Conservation (phyloP, 1,284 basidiomycete genomes). For the Microbotryum intermedium region DNA sequence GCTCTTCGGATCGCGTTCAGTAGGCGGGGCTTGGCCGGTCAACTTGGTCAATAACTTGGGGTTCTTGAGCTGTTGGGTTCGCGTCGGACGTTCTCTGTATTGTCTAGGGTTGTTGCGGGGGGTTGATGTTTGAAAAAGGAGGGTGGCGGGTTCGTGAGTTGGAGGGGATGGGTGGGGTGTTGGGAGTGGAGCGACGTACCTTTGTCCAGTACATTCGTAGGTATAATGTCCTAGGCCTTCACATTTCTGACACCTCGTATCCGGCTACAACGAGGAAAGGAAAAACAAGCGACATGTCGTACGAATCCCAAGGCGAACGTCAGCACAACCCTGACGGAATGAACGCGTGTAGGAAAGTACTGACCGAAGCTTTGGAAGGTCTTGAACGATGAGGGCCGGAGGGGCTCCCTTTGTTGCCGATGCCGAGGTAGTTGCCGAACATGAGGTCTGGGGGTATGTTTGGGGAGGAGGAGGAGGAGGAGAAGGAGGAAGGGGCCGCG, state of each 20-base stretch:
- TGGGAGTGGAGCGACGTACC: neutral
- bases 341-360: neutral
- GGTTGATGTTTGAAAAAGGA: too few relatives aligned
- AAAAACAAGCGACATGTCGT: neutral
- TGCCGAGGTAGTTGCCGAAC: slow-evolving; percentile 20
- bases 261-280: too few relatives aligned
- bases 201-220: slow-evolving; percentile 15
- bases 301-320: neutral
- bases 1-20: neutral
- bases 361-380: slow-evolving; percentile 2
- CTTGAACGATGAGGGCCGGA: neutral
- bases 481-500: too few relatives aligned
- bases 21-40: slow-evolving; percentile 5
- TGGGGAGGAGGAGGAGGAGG: too few relatives aligned
- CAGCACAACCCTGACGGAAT: too few relatives aligned
- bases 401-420: neutral
- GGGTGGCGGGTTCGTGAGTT: neutral
- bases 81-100: slow-evolving; percentile 9
- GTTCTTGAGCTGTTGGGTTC: slow-evolving; percentile 28
- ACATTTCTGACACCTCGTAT: slow-evolving; percentile 22
- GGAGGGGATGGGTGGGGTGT: neutral
- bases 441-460: too few relatives aligned
- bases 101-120: neutral
- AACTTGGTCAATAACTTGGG: slow-evolving; percentile 15
- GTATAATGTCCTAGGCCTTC: slow-evolving; percentile 18